phyloP scores from a whole-genome alignment of 2,329 filamentous ascomycete genomes.

The Aureobasidium mangrovei region DNA sequence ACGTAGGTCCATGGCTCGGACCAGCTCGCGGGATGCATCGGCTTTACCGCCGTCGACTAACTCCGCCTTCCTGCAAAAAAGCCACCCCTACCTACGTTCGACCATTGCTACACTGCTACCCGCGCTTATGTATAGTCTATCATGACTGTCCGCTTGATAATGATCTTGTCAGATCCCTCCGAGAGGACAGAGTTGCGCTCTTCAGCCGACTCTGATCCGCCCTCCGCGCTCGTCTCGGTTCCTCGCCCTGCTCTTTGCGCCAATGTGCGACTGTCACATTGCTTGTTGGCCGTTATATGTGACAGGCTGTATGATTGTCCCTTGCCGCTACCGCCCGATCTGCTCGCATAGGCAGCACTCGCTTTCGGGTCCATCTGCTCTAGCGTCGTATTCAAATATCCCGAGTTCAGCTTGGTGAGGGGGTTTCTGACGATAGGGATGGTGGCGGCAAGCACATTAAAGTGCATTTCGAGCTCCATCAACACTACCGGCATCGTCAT shows the following conservation, averaged over 20 bases:
- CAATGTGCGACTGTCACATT: neutral
- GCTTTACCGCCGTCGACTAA: neutral
- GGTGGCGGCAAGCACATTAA: constrained; percentile 1
- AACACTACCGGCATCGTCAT: constrained; percentile 1
- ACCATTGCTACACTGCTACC: neutral
- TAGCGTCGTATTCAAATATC: constrained; percentile 4
- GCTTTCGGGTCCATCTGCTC: constrained; percentile 1
- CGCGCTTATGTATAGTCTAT: constrained; percentile 2
- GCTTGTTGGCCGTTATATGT: neutral
- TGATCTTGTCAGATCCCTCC: constrained; percentile 3
- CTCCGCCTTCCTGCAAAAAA: neutral
- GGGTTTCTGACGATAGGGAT: constrained; percentile 2
- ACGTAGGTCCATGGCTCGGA: neutral
- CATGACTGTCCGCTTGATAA: constrained; percentile 9
- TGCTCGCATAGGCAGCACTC: neutral
- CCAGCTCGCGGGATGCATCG: neutral
- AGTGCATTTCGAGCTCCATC: constrained; percentile 8
- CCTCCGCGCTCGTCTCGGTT: neutral
- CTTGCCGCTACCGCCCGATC: constrained; percentile 5
- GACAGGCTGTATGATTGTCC: neutral
- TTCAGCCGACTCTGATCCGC: neutral
- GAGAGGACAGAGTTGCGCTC: constrained; percentile 1
- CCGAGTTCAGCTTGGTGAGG: constrained; percentile 5
- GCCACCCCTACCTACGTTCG: no score
- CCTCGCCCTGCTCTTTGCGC: neutral